phyloP scores from a whole-genome alignment of 257 asterid species.

The Osmanthus fragrans region DNA sequence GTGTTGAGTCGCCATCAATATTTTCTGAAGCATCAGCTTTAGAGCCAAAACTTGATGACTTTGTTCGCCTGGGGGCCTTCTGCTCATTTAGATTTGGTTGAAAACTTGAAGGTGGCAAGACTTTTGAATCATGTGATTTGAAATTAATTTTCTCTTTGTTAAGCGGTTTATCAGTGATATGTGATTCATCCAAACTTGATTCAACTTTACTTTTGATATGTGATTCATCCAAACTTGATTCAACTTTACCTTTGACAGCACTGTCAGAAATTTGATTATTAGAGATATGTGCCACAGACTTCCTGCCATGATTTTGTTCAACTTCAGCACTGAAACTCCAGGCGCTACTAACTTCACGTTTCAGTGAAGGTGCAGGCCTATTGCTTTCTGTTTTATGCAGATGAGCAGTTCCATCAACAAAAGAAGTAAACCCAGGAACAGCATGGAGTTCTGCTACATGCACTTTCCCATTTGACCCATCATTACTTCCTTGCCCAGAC shows the following conservation, averaged over 20 bases:
- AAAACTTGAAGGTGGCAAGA: slow-evolving; percentile 35
- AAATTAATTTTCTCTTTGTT: slow-evolving; percentile 31
- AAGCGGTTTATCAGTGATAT: slow-evolving; percentile 29
- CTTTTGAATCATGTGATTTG: slow-evolving; percentile 39
- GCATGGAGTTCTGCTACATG: slow-evolving; percentile 71
- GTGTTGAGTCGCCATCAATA: slow-evolving; percentile 34
- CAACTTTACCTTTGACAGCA: slow-evolving; percentile 39
- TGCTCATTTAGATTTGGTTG: slow-evolving; percentile 30
- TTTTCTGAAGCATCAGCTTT: slow-evolving; percentile 44
- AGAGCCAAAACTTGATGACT: slow-evolving; percentile 36
- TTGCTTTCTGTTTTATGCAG: slow-evolving; percentile 39
- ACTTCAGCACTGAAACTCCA: slow-evolving; percentile 65
- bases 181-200: slow-evolving; percentile 38
- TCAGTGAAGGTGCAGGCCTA: slow-evolving; percentile 39
- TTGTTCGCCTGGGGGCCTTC: slow-evolving; percentile 38
- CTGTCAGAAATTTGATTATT: slow-evolving; percentile 26
- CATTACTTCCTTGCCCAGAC: slow-evolving; percentile 46
- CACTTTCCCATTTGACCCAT: slow-evolving; percentile 52
- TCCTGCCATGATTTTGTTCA: slow-evolving; percentile 30
- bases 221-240: slow-evolving; percentile 40
- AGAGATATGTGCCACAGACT: slow-evolving; percentile 27
- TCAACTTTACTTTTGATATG: slow-evolving; percentile 40
- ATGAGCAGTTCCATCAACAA: slow-evolving; percentile 53
- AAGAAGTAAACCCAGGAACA: slow-evolving; percentile 70
- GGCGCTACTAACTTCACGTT: slow-evolving; percentile 50